Percentiles rank a stretch among this genome's conserved stretches.
phyloP scores from a whole-genome alignment of 176 grass and related monocot genomes.

The Triticum turgidum region DNA sequence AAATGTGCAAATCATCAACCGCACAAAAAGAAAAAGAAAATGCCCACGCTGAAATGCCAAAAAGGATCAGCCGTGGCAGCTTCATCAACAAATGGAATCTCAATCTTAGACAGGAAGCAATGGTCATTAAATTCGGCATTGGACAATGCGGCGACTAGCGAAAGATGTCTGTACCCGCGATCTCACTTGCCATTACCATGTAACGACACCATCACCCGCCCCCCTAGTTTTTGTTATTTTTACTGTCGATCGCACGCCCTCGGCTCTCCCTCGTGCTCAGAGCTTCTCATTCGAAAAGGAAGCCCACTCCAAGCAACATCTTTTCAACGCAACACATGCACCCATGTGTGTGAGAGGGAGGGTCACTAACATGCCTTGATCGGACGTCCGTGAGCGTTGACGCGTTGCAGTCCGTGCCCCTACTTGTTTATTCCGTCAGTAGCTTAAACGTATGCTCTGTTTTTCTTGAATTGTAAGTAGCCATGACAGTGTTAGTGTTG shows the following conservation, averaged over 20 bases:
- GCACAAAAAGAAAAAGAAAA: no score
- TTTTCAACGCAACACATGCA: constrained; percentile 33
- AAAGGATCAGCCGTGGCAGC: neutral
- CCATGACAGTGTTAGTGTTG: constrained; percentile 35
- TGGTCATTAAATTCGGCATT: constrained; percentile 52
- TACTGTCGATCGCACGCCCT: neutral
- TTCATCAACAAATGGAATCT: neutral
- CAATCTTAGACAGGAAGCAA: neutral
- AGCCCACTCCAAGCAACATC: neutral
- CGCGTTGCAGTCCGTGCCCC: neutral
- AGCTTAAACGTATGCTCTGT: constrained; percentile 1
- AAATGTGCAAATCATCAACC: no score
- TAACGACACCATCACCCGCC: neutral
- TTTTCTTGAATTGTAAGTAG: constrained; percentile 31
- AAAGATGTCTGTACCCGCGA: constrained; percentile 33
- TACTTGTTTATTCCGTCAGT: neutral
- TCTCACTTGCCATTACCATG: neutral
- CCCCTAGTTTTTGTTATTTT: constrained; percentile 22
- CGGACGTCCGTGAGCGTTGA: neutral
- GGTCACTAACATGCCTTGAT: neutral
- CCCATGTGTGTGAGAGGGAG: neutral
- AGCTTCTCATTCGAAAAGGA: constrained; percentile 35
- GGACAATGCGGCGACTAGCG: constrained; percentile 40
- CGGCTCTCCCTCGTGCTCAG: constrained; percentile 35
- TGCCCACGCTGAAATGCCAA: neutral